Base-by-base conservation (phyloP, 345 rosid genomes). In the Eucalyptus caleyi region DNA sequence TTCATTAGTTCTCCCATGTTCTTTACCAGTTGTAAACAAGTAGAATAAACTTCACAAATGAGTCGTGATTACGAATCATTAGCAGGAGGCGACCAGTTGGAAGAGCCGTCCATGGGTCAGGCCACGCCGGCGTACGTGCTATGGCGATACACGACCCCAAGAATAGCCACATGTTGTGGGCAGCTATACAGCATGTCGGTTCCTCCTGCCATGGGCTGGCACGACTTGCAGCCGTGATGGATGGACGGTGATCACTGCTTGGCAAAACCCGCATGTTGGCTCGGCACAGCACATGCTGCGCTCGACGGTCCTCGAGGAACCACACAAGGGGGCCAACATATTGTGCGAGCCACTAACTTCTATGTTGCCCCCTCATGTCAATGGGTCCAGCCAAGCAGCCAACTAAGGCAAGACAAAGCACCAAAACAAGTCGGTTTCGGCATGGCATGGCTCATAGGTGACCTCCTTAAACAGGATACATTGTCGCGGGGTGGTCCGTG, bases 401-500 rank as follows among this genome's bases (percentile, higher is more conserved):
- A 5, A 37, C 82, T 37, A 37, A 37, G 45, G 5, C 44, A 16
- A 16, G 82, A 40, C 24, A 18, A 5, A 9, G 6, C 6, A 9
- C 24, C 5, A 24, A 18, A 69, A 69, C 11, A 0, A 69, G 81
- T 4, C n/a, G n/a, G 65, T 59, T 59, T 24, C 6, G 65, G 65
- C 14, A 59, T 26, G 27, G 15, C 65, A 59, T 5, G 65, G 65
- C 65, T 59, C 65, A 59, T 24, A 5, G 2, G 65, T 59, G n/a
- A 24, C 65, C 65, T 8, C 60, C 65, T 1, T 89, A 86, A 97
- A 89, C 69, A 96, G 91, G 90, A 30, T 62, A 62, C 69, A 6
- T 37, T 13, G 21, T 72, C 4, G 14, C 45, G 6, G 26, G 44
- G 26, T 3, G 26, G 82, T 34, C 82, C 82, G 6, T 18, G 32